Evolutionary conservation across 2,329 filamentous ascomycete species (phyloP), one percentile per base, ranked within the genome.

Genomic region (Aspergillus ochraceus): DNA sequence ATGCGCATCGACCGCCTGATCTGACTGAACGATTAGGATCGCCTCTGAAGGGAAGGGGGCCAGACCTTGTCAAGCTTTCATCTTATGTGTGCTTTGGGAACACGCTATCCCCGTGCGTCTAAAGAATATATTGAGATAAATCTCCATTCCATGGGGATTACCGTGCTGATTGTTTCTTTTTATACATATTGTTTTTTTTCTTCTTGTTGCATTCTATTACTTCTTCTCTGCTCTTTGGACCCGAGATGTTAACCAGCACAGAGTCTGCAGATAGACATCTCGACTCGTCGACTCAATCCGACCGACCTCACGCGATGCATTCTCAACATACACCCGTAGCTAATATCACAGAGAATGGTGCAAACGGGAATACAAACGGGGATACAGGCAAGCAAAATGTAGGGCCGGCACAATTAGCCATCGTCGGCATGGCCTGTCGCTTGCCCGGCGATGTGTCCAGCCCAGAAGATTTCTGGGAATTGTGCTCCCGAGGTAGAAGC

Each of bases 401-500:
- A 47, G 11, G 19, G 10, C 9, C 10, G 19, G 45, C 11, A 22
- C 45, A 24, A 24, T 24, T 47, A n/a, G 64, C 64, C 2, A 56
- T 66, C 10, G 53, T 66, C 12, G 64, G 64, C 5, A 45, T 63
- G 49, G 36, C 57, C 2, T 58, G 57, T 30, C 55, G 62, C 9
- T 50, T 66, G 8, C 64, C 64, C 1, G 59, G 57, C 6, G 50
- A 61, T 22, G 54, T 46, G 2, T 49, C n/a, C 12, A 51, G 50
- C 17, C 55, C 54, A 3, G 32, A 59, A 11, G 26, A 22, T 12
- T 53, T 67, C 17, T 66, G 64, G 64, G 30, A 61, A 9, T 45
- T 64, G 52, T 36, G 49, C 24, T 47, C 49, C 17, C 55, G 49
- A 32, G 29, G 32, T 17, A 22, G 49, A 45, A 24, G 49, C 32